phyloP scores from a whole-genome alignment of 2,329 filamentous ascomycete genomes.

The Sporothrix variecibatus region DNA sequence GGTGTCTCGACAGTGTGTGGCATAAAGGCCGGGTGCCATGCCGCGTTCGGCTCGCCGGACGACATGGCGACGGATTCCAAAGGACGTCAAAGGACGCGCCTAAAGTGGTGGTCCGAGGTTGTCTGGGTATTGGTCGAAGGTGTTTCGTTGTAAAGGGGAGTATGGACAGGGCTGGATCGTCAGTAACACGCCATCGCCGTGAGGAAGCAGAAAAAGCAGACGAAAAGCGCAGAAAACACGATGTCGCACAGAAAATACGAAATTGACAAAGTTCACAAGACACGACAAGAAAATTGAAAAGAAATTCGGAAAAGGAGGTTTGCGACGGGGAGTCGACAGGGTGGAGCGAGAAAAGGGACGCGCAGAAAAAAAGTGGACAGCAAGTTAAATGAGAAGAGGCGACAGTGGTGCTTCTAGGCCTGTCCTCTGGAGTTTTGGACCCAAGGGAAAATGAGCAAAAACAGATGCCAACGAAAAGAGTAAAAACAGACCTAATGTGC shows the following conservation, averaged over 20 bases:
- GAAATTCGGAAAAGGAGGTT: constrained; percentile 9
- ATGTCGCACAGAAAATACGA: neutral
- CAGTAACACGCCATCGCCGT: constrained; percentile 24
- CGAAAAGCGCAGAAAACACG: neutral
- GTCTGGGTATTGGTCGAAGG: neutral
- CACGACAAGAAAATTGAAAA: neutral
- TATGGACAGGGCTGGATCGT: constrained; percentile 11
- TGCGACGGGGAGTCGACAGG: constrained; percentile 22
- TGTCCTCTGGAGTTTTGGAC: neutral
- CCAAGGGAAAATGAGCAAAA: constrained; percentile 4
- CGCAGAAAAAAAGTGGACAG: constrained; percentile 27
- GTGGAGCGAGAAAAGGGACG: constrained; percentile 25
- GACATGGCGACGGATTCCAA: constrained; percentile 41
- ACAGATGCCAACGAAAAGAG: neutral
- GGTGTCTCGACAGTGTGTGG: constrained; percentile 41
- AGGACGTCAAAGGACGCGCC: neutral
- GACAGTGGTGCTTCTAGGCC: neutral
- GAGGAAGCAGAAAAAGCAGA: neutral
- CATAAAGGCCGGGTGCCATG: constrained; percentile 57
- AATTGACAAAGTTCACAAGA: neutral
- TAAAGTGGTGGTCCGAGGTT: neutral
- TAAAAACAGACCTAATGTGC: constrained; percentile 5
- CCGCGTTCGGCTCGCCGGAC: constrained; percentile 45
- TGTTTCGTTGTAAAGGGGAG: neutral
- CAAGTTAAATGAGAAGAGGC: constrained; percentile 25